Conservation (phyloP, 345 rosid species). For the Eutrema heterophyllum region DNA sequence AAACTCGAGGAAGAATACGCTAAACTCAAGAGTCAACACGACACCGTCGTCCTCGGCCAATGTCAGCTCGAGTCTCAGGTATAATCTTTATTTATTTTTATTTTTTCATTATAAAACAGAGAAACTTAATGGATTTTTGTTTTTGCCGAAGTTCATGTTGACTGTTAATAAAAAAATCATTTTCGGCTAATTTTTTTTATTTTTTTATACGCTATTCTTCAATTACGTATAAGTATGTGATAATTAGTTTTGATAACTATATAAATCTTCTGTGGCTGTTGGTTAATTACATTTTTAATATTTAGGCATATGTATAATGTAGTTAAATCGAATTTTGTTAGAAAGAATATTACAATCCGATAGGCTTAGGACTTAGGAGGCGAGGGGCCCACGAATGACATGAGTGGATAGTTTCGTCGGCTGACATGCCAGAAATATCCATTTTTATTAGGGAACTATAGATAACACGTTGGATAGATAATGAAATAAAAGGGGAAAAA, state of each 20-base stretch:
- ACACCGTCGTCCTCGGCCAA: constrained; percentile 46
- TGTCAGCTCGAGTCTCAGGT: constrained; percentile 80
- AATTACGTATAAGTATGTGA: not conserved
- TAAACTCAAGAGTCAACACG: constrained; percentile 48
- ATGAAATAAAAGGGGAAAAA: not conserved
- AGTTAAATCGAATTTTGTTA: not conserved
- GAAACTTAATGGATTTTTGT: not conserved
- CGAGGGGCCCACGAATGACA: not conserved
- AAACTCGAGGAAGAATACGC: constrained; percentile 78
- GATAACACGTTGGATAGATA: not conserved
- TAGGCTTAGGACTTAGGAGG: not conserved
- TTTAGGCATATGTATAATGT: not conserved
- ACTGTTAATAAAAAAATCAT: not conserved
- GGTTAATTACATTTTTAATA: not conserved
- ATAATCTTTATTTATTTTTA: not conserved
- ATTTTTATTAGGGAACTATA: too few relatives aligned
- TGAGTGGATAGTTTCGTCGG: constrained; percentile 9
- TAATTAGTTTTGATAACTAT: not conserved
- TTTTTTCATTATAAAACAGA: not conserved
- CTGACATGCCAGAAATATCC: constrained; percentile 10
- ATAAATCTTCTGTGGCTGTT: not conserved
- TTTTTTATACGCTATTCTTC: not conserved
- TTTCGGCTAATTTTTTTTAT: too few relatives aligned
- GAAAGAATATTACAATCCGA: not conserved
- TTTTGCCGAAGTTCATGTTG: not conserved